phyloP scores from a whole-genome alignment of 306 rosid species.

The Acacia melanoxylon region DNA sequence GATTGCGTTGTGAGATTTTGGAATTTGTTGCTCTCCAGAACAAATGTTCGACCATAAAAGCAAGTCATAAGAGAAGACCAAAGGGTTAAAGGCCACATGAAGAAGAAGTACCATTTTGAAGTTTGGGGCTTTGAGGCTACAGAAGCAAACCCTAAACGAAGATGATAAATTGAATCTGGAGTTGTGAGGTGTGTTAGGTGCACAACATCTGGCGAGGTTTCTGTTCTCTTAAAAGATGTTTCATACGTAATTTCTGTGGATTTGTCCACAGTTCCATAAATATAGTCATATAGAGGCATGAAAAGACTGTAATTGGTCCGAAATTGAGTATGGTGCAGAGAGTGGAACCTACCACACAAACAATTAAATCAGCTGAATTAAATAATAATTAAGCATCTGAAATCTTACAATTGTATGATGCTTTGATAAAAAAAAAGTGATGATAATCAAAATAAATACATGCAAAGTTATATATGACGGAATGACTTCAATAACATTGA shows the following conservation, averaged over 20 bases:
- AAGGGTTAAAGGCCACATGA: constrained; percentile 76
- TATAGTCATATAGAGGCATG: constrained; percentile 80
- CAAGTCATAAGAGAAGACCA: constrained; percentile 45
- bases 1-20: constrained; percentile 55
- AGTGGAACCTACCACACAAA: constrained; percentile 53
- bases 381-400: background rate
- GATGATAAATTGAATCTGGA: constrained; percentile 64
- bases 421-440: background rate
- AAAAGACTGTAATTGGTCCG: constrained; percentile 64
- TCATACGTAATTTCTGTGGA: constrained; percentile 45
- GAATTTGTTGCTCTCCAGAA: constrained; percentile 61
- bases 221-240: constrained; percentile 41
- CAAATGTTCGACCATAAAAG: constrained; percentile 50
- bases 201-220: constrained; percentile 46
- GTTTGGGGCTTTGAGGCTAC: constrained; percentile 57
- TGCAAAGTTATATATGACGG: background rate
- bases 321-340: constrained; percentile 78
- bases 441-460: background rate
- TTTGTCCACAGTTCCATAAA: constrained; percentile 65
- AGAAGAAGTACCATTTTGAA: constrained; percentile 48
- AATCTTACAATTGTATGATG: background rate
- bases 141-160: constrained; percentile 56
- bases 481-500: background rate
- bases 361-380: background rate
- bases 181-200: constrained; percentile 71